These are phyloP conservation scores for Aegilops speltoides DNA, from an alignment of 176 grass and related monocot genomes.

Conservation along the genomic window DNA sequence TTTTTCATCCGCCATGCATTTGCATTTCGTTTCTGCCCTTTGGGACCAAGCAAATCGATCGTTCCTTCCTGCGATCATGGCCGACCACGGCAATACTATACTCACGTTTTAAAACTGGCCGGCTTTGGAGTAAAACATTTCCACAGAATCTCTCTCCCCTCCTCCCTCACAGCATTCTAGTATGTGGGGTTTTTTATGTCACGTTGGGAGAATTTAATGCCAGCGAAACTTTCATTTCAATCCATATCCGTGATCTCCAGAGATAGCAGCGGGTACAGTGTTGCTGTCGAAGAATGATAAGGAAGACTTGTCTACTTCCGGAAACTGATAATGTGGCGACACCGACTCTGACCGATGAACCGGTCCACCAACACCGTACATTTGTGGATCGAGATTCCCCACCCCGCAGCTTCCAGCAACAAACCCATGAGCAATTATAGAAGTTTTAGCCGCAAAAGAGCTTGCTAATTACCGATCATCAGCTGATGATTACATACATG, in stretches of 20 bases:
- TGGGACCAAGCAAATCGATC: slow-evolving; percentile 42
- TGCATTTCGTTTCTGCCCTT: slow-evolving; percentile 32
- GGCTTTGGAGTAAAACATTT: slow-evolving; percentile 61
- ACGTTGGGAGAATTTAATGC: slow-evolving; percentile 6
- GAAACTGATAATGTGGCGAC: slow-evolving; percentile 20
- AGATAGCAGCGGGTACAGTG: slow-evolving; percentile 13
- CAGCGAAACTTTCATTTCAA: slow-evolving; percentile 22
- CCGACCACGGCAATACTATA: background rate
- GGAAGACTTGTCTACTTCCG: slow-evolving; percentile 15
- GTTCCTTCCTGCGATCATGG: background rate
- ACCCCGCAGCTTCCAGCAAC: background rate
- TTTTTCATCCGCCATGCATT: slow-evolving; percentile 28
- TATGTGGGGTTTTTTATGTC: slow-evolving; percentile 3
- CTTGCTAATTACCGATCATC: background rate
- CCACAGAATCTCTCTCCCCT: slow-evolving; percentile 31
- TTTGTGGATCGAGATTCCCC: slow-evolving; percentile 19
- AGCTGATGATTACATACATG: background rate
- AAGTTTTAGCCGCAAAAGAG: no score
- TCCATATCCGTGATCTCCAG: slow-evolving; percentile 11
- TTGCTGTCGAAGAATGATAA: slow-evolving; percentile 54
- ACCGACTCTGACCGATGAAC: background rate
- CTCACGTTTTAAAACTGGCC: background rate
- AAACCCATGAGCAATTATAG: background rate
- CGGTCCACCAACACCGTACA: slow-evolving; percentile 5
- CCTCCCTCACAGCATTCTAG: background rate